phyloP scores from a whole-genome alignment of 208 protist species.

The Spongospora subterranea region DNA sequence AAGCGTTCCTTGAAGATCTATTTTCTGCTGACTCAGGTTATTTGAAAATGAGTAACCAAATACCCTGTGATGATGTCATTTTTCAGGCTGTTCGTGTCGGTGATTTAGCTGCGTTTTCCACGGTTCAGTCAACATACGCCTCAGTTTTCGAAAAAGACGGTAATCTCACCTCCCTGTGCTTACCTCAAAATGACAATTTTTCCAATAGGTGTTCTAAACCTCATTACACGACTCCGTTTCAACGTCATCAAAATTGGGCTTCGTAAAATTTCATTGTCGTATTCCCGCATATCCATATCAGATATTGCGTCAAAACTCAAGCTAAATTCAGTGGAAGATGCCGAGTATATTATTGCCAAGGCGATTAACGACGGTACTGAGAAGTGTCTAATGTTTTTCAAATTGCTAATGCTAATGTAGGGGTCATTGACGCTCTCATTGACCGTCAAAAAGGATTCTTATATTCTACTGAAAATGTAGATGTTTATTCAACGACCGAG shows the following conservation, averaged over 20 bases:
- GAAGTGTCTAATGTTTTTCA: neutral
- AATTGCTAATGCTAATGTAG: neutral
- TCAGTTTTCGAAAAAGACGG: slow-evolving; percentile 61
- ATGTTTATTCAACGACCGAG: slow-evolving; percentile 60
- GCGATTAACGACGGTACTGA: slow-evolving; percentile 59
- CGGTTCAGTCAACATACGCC: neutral
- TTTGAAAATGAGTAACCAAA: neutral
- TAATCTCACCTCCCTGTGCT: neutral
- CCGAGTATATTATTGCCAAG: slow-evolving; percentile 68
- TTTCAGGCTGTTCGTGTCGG: slow-evolving; percentile 63
- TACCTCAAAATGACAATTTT: neutral
- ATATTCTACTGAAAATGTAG: slow-evolving; percentile 54
- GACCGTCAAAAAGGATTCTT: slow-evolving; percentile 55
- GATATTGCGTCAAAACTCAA: slow-evolving; percentile 64
- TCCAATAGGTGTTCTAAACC: slow-evolving; percentile 38
- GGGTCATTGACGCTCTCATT: slow-evolving; percentile 58
- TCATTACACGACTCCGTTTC: slow-evolving; percentile 65
- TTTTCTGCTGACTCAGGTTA: slow-evolving; percentile 61
- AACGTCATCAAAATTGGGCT: slow-evolving; percentile 69
- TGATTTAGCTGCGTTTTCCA: slow-evolving; percentile 52
- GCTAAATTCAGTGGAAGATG: slow-evolving; percentile 67
- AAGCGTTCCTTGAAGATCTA: slow-evolving; percentile 41
- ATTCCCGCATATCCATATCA: slow-evolving; percentile 64
- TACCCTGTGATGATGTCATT: neutral
- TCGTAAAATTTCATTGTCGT: slow-evolving; percentile 64